Base-by-base conservation (phyloP, 768 basidiomycete species). In the Pleurotus tuber-regium region DNA sequence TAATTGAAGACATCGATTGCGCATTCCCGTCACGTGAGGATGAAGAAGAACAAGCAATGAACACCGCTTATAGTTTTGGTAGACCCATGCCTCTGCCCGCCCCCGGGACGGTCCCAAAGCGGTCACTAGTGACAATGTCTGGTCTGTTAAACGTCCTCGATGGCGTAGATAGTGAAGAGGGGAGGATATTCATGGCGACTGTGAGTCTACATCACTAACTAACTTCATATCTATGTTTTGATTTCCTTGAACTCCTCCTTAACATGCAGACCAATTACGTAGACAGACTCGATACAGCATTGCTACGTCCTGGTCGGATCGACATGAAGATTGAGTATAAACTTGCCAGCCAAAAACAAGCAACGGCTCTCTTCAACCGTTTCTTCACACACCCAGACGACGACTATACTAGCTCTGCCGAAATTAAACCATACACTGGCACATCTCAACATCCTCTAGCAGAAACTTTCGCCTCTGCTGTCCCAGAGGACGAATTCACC, bases 1-100 rank as follows among this genome's bases (percentile, higher is more conserved):
- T 83, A 6, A 77, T 83, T 42, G 80, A 83, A 60, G 81, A 84
- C 55, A 82, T 83, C 39, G 82, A 84, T 53, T 81, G 79, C 55
- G 80, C 80, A 0, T 82, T 84, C 62, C 68, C 75, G 1, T 71
- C 75, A 1, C 70, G 76, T 4, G 74, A 74, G 14, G 75, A 77
- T 2, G 64, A 66, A 1, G 69, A 72, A 4, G 63, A 66, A 4
- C 59, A 61, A 7, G 51, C 52, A 9, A 18, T 14, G 1, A 38
- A 38, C 12, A 23, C 36, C 3, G 25, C 28, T 2, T 16, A 16
- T 10, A 21, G 16, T 9, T 11, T 33, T 4, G 18, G 14, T 9
- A 28, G n/a, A 2, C 35, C 35, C n/a, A 11, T n/a, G 14, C 35
- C 35, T 5, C n/a, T n/a, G 11, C n/a, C 3, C n/a, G n/a, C 2